A percentile compares a stretch with the other conserved stretches of the same genome.
Evolutionary conservation across 306 rosid species (phyloP).

Genomic region (Senna siamea): DNA sequence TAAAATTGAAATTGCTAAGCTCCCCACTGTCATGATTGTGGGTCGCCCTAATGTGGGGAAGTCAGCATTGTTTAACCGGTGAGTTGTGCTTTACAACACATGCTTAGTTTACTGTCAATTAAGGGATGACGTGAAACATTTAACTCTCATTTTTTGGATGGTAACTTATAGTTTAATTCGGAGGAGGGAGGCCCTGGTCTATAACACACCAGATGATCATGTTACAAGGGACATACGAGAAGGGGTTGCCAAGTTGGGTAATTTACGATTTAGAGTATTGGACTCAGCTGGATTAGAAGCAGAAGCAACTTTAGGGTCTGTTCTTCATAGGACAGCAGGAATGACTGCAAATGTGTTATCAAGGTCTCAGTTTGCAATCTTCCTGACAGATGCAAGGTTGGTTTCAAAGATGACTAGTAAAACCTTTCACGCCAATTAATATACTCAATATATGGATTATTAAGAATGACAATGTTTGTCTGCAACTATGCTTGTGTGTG

Average conservation of each 20-base stretch:
- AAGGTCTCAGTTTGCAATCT: constrained; percentile 68
- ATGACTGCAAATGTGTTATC: constrained; percentile 76
- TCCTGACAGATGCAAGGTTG: constrained; percentile 84
- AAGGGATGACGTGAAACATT: neutral
- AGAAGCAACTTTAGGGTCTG: constrained; percentile 72
- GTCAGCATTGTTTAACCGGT: constrained; percentile 78
- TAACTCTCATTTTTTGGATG: neutral
- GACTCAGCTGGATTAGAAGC: constrained; percentile 96
- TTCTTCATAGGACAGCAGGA: constrained; percentile 84
- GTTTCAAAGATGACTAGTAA: constrained; percentile 10
- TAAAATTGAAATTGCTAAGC: constrained; percentile 54
- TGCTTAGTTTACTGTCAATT: neutral
- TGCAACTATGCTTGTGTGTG: neutral
- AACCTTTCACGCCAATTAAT: neutral
- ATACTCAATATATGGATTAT: neutral
- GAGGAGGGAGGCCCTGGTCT: constrained; percentile 93
- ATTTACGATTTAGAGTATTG: constrained; percentile 84
- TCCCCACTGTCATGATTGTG: constrained; percentile 63
- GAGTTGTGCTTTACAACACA: constrained; percentile 6
- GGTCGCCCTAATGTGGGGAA: constrained; percentile 85
- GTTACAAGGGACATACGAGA: constrained; percentile 93
- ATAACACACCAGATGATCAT: constrained; percentile 91
- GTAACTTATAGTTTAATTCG: constrained; percentile 61
- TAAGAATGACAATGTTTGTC: neutral
- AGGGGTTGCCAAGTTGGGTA: constrained; percentile 87